Percentiles rank a stretch among this genome's conserved stretches.
Evolutionary conservation across 2,329 filamentous ascomycete genomes (phyloP).

Genomic region (Chaetothyriales sp.): DNA sequence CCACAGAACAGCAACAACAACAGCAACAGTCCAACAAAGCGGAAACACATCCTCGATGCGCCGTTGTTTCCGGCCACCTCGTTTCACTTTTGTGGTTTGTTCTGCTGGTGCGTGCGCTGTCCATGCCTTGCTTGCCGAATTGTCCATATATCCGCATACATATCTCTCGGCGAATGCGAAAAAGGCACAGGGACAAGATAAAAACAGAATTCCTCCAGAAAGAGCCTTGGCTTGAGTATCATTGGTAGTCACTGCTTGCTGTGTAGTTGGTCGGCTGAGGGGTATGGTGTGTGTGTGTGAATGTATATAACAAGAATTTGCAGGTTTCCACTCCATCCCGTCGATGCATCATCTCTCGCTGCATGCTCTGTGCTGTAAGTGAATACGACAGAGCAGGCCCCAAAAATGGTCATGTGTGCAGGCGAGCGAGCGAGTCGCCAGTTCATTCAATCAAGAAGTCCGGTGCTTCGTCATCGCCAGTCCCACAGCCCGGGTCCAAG

Average conservation of each 20-base stretch:
- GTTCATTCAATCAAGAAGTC: conserved; percentile 21
- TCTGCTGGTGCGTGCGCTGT: no score
- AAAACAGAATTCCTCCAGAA: background rate
- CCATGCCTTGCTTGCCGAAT: no score
- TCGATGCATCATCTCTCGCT: conserved; percentile 2
- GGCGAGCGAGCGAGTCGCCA: conserved; percentile 2
- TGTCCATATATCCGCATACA: no score
- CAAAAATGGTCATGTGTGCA: conserved; percentile 4
- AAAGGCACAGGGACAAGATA: background rate
- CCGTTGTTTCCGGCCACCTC: no score
- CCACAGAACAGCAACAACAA: no score
- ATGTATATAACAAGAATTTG: background rate
- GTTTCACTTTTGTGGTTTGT: no score
- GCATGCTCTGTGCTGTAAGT: conserved; percentile 17
- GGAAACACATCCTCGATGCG: no score
- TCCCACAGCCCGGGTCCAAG: background rate
- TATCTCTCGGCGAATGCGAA: no score
- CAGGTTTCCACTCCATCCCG: conserved; percentile 10
- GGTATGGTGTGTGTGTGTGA: background rate
- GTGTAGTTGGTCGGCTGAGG: background rate
- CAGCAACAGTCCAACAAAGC: no score
- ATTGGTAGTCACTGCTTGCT: background rate
- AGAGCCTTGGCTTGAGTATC: background rate
- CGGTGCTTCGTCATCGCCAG: conserved; percentile 2
- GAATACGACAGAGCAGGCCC: conserved; percentile 19